Conservation (phyloP, 495 filamentous ascomycete species). For the Stereocaulon alpinum region DNA sequence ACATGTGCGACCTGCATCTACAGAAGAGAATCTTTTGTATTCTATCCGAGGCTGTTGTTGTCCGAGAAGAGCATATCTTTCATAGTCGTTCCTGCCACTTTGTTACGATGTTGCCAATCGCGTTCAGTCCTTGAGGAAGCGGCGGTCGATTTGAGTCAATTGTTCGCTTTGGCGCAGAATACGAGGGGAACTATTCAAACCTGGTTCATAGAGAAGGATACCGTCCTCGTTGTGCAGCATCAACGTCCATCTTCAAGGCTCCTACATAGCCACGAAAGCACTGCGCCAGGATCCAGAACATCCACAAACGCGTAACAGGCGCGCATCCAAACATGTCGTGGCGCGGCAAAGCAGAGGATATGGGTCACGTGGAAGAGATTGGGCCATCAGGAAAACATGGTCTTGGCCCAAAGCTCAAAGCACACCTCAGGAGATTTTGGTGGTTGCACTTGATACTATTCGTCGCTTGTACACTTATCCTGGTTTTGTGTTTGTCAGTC, state of each 20-base stretch:
- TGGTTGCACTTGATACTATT: conserved; percentile 58
- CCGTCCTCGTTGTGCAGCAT: neutral
- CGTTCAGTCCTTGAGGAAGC: neutral
- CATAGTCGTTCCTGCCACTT: neutral
- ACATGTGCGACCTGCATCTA: neutral
- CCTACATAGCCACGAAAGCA: neutral
- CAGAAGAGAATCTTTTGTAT: neutral
- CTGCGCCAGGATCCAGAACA: neutral
- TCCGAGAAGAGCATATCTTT: neutral
- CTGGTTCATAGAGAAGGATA: neutral
- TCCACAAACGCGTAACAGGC: neutral
- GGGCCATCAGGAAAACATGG: conserved; percentile 22
- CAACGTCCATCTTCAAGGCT: neutral
- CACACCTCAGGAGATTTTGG: conserved; percentile 54
- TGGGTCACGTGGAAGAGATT: conserved; percentile 11
- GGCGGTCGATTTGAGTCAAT: neutral
- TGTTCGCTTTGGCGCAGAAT: neutral
- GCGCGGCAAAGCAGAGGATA: conserved; percentile 4
- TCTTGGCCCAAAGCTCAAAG: conserved; percentile 30
- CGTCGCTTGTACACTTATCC: conserved; percentile 45
- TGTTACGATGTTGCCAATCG: neutral
- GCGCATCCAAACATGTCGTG: neutral
- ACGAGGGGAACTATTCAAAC: neutral
- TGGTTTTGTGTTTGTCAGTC: conserved; percentile 57
- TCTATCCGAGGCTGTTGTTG: neutral